Percentiles rank a stretch among this genome's conserved stretches.
Evolutionary conservation across 179 eudicot genomes (phyloP).

Genomic region (Actinidia polygama): DNA sequence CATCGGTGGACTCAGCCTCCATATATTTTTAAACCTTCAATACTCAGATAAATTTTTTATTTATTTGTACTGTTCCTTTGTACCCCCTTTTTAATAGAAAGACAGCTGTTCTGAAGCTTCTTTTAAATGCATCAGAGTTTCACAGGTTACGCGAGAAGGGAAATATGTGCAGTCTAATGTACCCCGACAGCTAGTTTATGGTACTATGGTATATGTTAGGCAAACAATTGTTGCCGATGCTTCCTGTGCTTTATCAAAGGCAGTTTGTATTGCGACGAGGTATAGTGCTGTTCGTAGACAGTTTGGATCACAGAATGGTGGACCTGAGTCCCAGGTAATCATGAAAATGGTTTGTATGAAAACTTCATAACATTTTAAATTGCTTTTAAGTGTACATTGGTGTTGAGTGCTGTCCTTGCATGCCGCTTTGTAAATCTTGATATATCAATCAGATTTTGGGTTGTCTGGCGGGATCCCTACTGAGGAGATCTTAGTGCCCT

Average conservation of each 20-base stretch:
- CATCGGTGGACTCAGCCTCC: not conserved
- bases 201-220: constrained; percentile 91
- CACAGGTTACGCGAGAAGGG: constrained; percentile 82
- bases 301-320: constrained; percentile 83
- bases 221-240: constrained; percentile 91
- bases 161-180: constrained; percentile 75
- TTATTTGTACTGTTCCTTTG: not conserved
- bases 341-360: not conserved
- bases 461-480: not conserved
- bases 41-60: not conserved
- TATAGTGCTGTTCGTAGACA: constrained; percentile 97
- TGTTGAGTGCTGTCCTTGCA: not conserved
- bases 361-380: not conserved
- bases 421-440: constrained; percentile 1
- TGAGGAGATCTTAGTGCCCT: not conserved
- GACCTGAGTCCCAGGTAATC: constrained; percentile 90
- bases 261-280: constrained; percentile 94
- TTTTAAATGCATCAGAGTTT: constrained; percentile 39
- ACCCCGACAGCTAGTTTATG: constrained; percentile 90
- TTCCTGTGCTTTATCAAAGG: constrained; percentile 83
- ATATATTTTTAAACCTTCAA: not conserved
- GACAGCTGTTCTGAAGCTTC: not conserved
- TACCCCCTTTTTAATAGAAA: not conserved
- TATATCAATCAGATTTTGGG: not conserved
- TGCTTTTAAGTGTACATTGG: not conserved